Conservation (phyloP, 1,284 basidiomycete genomes). For the Stereum hirsutum region DNA sequence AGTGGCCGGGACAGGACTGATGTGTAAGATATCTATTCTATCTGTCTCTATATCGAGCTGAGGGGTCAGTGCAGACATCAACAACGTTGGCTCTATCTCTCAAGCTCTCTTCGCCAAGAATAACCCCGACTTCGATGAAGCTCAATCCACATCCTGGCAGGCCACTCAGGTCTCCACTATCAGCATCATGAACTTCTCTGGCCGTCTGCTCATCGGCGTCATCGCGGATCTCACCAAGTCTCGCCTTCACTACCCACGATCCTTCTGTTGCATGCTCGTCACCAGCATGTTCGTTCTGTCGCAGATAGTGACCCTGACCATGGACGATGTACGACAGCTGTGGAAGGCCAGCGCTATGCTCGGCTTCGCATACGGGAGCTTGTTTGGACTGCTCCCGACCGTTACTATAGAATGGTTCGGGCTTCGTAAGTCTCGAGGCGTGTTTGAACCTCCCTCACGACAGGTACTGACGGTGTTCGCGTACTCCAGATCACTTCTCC, state of each 20-base stretch:
- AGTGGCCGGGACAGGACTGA: constrained; percentile 86
- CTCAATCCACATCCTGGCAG: constrained; percentile 68
- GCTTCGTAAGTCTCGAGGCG: constrained; percentile 32
- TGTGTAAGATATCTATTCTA: constrained; percentile 48
- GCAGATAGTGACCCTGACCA: constrained; percentile 48
- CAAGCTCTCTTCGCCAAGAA: constrained; percentile 73
- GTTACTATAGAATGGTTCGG: constrained; percentile 86
- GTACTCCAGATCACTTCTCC: constrained; percentile 51
- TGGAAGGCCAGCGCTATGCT: constrained; percentile 72
- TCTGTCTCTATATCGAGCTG: background rate
- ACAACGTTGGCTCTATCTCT: constrained; percentile 91
- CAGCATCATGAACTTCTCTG: constrained; percentile 78
- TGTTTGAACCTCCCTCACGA: background rate
- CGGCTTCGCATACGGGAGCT: constrained; percentile 69
- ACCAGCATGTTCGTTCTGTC: constrained; percentile 61
- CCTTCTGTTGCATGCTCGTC: constrained; percentile 64
- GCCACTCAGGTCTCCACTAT: constrained; percentile 81
- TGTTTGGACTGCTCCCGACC: constrained; percentile 74
- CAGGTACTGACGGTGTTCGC: constrained; percentile 1
- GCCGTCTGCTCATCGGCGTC: constrained; percentile 74
- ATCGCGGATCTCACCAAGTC: constrained; percentile 66
- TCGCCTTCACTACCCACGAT: constrained; percentile 50
- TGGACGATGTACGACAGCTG: constrained; percentile 53
- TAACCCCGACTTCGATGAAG: constrained; percentile 53
- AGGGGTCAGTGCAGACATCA: constrained; percentile 60